Evolutionary conservation across 768 basidiomycete genomes (phyloP), one percentile per base, ranked within the genome.

Genomic region (Hysterangium stoloniferum): DNA sequence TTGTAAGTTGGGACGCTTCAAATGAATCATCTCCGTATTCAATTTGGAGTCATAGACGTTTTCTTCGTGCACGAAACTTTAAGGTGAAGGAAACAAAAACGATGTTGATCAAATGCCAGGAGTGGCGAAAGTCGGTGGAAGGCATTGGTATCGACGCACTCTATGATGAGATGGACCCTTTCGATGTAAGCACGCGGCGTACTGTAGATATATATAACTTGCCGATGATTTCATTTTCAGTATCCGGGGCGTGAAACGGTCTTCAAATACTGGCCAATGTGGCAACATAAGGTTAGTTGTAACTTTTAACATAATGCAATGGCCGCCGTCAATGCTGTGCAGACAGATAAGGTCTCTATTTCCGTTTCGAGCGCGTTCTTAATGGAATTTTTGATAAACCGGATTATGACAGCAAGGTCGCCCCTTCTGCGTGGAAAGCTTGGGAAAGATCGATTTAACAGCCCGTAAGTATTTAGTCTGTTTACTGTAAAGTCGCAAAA

Each of bases 201-300:
- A 2, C n/a, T n/a, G n/a, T 3, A 37, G 20, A 37, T 20, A n/a
- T n/a, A n/a, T 20, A 7, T 37, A 3, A 5, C 6, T 37, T 37
- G n/a, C 3, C 20, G 35, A 37, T 20, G 3, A n/a, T n/a, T n/a
- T n/a, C n/a, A n/a, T 33, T 48, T 31, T 4, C 45, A 87, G 85
- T 87, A 79, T 57, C 82, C 82, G 1, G 81, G 78, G 54, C 77
- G 84, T 36, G 72, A 78, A 45, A 72, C 74, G 1, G 77, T 86
- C 8, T 85, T 85, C 56, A 76, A 82, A 45, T 79, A 75, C 55
- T 87, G 85, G 84, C 83, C 84, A 2, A 76, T 86, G 71, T 86
- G 76, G 56, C 86, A 84, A 57, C 85, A 87, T 63, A 86, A 86
- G 69, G 83, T 78, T 43, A 28, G 73, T 53, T 45, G 20, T 17